These are phyloP conservation scores for Fusarium buharicum DNA, from an alignment of 2,329 filamentous ascomycete species.

Conservation along the genomic window DNA sequence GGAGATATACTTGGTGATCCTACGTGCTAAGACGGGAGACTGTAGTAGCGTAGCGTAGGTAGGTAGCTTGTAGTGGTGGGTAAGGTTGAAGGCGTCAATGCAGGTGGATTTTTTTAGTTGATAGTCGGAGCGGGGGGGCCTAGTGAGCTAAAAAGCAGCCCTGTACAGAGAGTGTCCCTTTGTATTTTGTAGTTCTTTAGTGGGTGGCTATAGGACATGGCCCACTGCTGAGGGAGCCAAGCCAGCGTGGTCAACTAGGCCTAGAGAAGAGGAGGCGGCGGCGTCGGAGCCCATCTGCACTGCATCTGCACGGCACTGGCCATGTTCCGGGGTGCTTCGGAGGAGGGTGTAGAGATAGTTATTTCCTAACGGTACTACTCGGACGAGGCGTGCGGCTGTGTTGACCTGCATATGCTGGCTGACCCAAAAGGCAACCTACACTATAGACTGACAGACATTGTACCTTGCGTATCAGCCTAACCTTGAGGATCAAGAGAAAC, in stretches of 20 bases:
- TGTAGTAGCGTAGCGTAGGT: slow-evolving; percentile 1
- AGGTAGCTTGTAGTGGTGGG: slow-evolving; percentile 11
- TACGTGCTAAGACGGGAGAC: neutral
- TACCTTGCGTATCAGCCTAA: slow-evolving; percentile 6
- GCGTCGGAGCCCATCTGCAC: slow-evolving; percentile 15
- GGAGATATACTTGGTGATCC: slow-evolving; percentile 50
- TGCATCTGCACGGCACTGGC: slow-evolving; percentile 40
- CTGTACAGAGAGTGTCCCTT: slow-evolving; percentile 22
- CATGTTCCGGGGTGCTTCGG: slow-evolving; percentile 32
- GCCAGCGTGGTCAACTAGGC: slow-evolving; percentile 15
- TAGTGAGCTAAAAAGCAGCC: slow-evolving; percentile 33
- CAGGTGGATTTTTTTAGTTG: slow-evolving; percentile 11
- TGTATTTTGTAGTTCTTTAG: slow-evolving; percentile 28
- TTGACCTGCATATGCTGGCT: slow-evolving; percentile 39
- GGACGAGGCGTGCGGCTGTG: slow-evolving; percentile 42
- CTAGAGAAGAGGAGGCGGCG: neutral
- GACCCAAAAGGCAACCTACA: slow-evolving; percentile 28
- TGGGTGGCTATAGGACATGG: slow-evolving; percentile 33
- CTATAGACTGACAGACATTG: neutral
- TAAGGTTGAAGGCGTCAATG: slow-evolving; percentile 19
- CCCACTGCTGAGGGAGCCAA: slow-evolving; percentile 44
- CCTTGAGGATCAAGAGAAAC: neutral
- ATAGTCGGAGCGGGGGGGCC: slow-evolving; percentile 2
- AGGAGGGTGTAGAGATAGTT: slow-evolving; percentile 15
- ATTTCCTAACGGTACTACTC: slow-evolving; percentile 4